Evolutionary conservation across 108 stramenopile genomes (phyloP).

Genomic region (Craspedostauros australis): DNA sequence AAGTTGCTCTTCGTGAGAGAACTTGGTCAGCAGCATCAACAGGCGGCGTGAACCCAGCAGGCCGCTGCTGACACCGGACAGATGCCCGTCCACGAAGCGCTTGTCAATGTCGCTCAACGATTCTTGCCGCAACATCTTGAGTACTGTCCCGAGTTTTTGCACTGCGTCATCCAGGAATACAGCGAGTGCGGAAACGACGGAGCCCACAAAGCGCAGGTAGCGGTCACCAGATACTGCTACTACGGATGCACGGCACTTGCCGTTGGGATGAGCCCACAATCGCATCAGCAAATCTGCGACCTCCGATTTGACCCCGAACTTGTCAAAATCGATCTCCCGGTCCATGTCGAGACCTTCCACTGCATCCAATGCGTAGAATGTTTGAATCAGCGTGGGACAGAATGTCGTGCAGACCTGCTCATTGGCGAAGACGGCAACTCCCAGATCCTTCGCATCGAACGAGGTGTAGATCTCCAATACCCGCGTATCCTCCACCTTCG

Average conservation of each 20-base stretch:
- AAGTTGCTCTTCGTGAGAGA: neutral
- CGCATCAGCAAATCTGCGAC: slow-evolving; percentile 1
- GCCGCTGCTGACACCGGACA: neutral
- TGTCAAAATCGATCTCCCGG: slow-evolving; percentile 1
- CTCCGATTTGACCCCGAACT: slow-evolving; percentile 1
- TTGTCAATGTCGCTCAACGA: neutral
- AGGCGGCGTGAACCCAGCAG: neutral
- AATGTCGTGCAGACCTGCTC: neutral
- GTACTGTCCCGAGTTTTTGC: neutral
- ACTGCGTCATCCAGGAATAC: neutral
- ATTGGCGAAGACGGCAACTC: slow-evolving; percentile 4
- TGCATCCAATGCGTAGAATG: neutral
- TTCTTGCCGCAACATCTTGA: too few species aligned
- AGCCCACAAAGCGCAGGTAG: neutral
- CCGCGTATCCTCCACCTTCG: too few species aligned
- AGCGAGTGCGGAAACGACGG: neutral
- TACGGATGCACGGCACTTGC: too few species aligned
- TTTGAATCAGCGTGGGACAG: neutral
- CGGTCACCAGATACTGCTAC: too few species aligned
- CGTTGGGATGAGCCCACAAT: slow-evolving; percentile 3
- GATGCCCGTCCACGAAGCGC: neutral
- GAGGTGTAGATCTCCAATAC: slow-evolving; percentile 3
- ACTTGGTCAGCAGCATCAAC: neutral
- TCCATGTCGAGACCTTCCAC: slow-evolving; percentile 2
- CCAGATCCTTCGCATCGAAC: slow-evolving; percentile 1